Percentiles rank a stretch among this genome's conserved stretches.
Evolutionary conservation across 2,329 filamentous ascomycete species (phyloP).

Genomic region (Rhinocladiella mackenziei): DNA sequence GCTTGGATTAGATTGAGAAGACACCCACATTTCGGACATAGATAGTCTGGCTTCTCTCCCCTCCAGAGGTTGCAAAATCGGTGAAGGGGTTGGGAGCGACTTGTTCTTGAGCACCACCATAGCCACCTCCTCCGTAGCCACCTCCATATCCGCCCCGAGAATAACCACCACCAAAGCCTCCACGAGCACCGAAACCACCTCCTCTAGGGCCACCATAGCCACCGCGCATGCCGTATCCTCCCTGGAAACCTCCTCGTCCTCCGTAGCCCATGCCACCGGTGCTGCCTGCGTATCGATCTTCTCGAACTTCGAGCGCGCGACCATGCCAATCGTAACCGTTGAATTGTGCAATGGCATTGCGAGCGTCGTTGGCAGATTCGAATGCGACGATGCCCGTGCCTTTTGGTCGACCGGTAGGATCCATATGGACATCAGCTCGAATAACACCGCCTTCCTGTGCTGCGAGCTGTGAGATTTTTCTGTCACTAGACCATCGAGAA

Average conservation of each 20-base stretch:
- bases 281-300: constrained; percentile 78
- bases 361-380: constrained; percentile 88
- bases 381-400: constrained; percentile 97
- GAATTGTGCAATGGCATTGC: constrained; percentile 94
- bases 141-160: constrained; percentile 5
- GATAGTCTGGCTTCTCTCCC: constrained; percentile 77
- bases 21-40: constrained; percentile 91
- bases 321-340: constrained; percentile 99
- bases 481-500: constrained; percentile 19
- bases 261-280: constrained; percentile 39
- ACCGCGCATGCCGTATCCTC: constrained; percentile 53
- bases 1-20: not conserved
- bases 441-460: constrained; percentile 69
- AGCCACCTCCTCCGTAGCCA: constrained; percentile 20
- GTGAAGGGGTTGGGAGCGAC: constrained; percentile 79
- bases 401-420: constrained; percentile 88
- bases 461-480: constrained; percentile 30
- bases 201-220: constrained; percentile 41
- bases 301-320: constrained; percentile 84
- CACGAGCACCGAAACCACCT: constrained; percentile 36
- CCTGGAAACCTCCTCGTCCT: constrained; percentile 42
- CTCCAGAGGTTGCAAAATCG: constrained; percentile 81
- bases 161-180: constrained; percentile 20
- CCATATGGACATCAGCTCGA: constrained; percentile 89
- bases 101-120: constrained; percentile 33